Percentiles rank a stretch among this genome's conserved stretches.
These are phyloP conservation scores for Tephrocybe rancida DNA, from an alignment of 768 basidiomycete species.

Conservation along the genomic window DNA sequence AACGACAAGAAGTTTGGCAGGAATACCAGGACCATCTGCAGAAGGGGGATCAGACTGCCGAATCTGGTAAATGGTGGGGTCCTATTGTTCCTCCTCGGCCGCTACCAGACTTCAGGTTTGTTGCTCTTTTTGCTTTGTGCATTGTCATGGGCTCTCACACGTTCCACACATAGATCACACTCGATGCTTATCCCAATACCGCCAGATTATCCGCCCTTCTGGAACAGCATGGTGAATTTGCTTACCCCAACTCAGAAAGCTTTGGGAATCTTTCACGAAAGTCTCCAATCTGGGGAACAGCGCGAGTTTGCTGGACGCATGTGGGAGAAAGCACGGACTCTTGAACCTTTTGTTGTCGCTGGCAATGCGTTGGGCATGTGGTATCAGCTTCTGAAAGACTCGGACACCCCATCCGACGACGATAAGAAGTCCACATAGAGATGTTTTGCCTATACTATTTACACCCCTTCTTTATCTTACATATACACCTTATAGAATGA, in stretches of 20 bases:
- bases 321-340: constrained; percentile 65
- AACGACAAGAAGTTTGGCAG: constrained; percentile 45
- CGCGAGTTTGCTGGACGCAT: constrained; percentile 55
- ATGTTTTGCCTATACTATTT: background rate
- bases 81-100: constrained; percentile 42
- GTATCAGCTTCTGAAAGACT: constrained; percentile 49
- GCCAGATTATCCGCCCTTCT: constrained; percentile 54
- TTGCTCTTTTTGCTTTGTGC: constrained; percentile 16
- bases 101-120: constrained; percentile 40
- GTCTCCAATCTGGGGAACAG: constrained; percentile 59
- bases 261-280: constrained; percentile 53
- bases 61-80: constrained; percentile 37
- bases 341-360: constrained; percentile 58
- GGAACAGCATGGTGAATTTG: constrained; percentile 52
- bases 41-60: constrained; percentile 23
- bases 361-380: constrained; percentile 39
- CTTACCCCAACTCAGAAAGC: constrained; percentile 59
- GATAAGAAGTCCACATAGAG: constrained; percentile 31
- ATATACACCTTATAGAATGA: too few species aligned
- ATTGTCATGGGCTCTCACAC: background rate
- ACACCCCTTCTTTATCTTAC: too few species aligned
- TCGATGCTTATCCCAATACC: constrained; percentile 64
- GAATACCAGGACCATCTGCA: constrained; percentile 52
- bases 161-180: constrained; percentile 36
- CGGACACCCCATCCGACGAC: constrained; percentile 38